These are phyloP conservation scores for Clarireedia homoeocarpa DNA, from an alignment of 2,329 filamentous ascomycete species.

Conservation along the genomic window DNA sequence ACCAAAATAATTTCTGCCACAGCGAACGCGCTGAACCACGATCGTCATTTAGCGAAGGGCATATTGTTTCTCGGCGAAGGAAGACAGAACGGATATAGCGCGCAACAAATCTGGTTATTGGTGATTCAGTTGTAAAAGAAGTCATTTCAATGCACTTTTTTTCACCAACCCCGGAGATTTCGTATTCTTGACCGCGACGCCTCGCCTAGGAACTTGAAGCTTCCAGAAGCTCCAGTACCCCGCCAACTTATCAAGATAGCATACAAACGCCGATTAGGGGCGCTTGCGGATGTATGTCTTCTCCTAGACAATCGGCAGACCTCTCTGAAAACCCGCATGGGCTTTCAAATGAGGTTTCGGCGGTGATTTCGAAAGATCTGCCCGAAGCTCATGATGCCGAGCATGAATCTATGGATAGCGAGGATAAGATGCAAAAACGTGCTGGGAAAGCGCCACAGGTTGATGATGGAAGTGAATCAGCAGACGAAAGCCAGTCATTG, in stretches of 20 bases:
- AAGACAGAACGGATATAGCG: neutral
- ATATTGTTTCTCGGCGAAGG: conserved; percentile 1
- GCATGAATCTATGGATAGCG: conserved; percentile 2
- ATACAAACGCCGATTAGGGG: conserved; percentile 22
- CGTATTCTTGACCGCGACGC: neutral
- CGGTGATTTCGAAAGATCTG: conserved; percentile 3
- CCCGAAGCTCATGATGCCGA: neutral
- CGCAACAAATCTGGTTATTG: neutral
- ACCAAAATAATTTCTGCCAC: neutral
- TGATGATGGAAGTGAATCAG: conserved; percentile 1
- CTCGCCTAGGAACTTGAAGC: conserved; percentile 2
- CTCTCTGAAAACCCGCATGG: conserved; percentile 20
- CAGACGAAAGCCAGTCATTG: neutral
- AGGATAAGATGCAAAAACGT: conserved; percentile 5
- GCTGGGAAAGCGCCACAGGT: neutral
- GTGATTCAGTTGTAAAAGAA: neutral
- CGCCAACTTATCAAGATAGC: conserved; percentile 20
- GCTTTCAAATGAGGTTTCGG: conserved; percentile 9
- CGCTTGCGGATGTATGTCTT: conserved; percentile 28
- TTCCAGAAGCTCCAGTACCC: conserved; percentile 19
- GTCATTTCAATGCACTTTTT: neutral
- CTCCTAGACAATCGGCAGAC: conserved; percentile 24
- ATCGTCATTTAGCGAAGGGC: conserved; percentile 8
- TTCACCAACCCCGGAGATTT: neutral
- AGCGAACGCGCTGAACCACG: neutral